Conservation (phyloP, 2,329 filamentous ascomycete genomes). For the Monosporascus sp. region DNA sequence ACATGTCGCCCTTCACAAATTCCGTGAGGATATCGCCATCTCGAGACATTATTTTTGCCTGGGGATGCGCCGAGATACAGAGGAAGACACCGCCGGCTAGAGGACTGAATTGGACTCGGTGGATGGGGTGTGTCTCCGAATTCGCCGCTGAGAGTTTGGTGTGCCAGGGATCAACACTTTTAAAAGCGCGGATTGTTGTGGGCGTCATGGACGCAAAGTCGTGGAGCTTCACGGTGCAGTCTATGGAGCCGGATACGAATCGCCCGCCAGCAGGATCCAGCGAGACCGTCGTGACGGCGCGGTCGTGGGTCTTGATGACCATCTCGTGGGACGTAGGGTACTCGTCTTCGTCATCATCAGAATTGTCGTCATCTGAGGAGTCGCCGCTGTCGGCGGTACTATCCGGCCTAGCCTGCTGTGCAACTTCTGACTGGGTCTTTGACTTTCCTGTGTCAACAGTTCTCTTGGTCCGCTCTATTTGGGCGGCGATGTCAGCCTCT, state of each 20-base stretch:
- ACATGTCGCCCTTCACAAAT: conserved; percentile 98
- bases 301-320: conserved; percentile 85
- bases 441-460: conserved; percentile 31
- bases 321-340: conserved; percentile 92
- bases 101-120: conserved; percentile 82
- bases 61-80: conserved; percentile 81
- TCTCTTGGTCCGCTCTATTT: conserved; percentile 75
- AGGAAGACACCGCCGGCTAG: conserved; percentile 74
- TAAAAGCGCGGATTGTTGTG: conserved; percentile 89
- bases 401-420: conserved; percentile 16
- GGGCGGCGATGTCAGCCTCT: conserved; percentile 67
- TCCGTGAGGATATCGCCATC: conserved; percentile 83
- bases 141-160: conserved; percentile 63
- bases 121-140: conserved; percentile 80
- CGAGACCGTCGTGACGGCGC: conserved; percentile 76
- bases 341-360: conserved; percentile 73
- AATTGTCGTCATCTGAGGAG: conserved; percentile 46
- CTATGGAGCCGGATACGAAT: conserved; percentile 83
- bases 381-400: conserved; percentile 34
- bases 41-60: conserved; percentile 82
- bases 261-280: conserved; percentile 81
- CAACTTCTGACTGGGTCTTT: conserved; percentile 23
- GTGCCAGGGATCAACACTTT: conserved; percentile 79
- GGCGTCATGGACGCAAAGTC: conserved; percentile 96
- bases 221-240: conserved; percentile 87